These are phyloP conservation scores for Pleurotus salmoneostramineus DNA, from an alignment of 768 basidiomycete species.

Conservation along the genomic window DNA sequence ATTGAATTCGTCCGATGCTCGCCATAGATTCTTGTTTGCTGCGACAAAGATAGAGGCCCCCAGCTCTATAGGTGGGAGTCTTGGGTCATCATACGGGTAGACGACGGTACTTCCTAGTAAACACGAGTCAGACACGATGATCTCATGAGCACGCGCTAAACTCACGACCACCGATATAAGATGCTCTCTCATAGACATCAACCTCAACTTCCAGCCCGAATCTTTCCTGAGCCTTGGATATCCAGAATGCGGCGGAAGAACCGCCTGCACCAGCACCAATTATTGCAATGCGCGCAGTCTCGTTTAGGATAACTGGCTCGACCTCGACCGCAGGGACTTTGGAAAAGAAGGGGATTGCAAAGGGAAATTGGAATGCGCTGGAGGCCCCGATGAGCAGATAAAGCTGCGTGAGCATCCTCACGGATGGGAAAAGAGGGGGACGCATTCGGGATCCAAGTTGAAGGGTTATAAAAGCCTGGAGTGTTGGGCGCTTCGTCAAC, in stretches of 20 bases:
- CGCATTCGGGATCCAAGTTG: neutral
- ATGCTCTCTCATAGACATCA: slow-evolving; percentile 77
- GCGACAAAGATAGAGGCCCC: slow-evolving; percentile 87
- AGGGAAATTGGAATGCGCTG: slow-evolving; percentile 46
- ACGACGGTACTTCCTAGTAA: slow-evolving; percentile 71
- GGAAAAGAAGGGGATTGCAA: slow-evolving; percentile 52
- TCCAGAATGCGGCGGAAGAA: slow-evolving; percentile 80
- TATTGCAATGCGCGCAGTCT: slow-evolving; percentile 67
- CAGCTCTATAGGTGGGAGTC: slow-evolving; percentile 66
- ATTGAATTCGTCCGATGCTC: slow-evolving; percentile 80
- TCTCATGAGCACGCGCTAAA: neutral
- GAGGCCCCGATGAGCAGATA: slow-evolving; percentile 27
- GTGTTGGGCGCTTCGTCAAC: too few relatives aligned
- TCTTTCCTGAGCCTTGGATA: slow-evolving; percentile 71
- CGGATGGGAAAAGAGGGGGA: neutral
- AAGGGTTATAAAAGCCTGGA: too few relatives aligned
- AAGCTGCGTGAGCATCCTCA: slow-evolving; percentile 9
- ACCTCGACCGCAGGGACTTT: slow-evolving; percentile 19
- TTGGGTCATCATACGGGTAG: slow-evolving; percentile 62
- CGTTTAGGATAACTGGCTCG: slow-evolving; percentile 9
- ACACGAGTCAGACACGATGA: slow-evolving; percentile 2
- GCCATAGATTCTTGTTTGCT: slow-evolving; percentile 64
- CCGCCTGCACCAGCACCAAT: slow-evolving; percentile 91
- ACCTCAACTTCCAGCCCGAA: slow-evolving; percentile 68
- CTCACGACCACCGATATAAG: slow-evolving; percentile 85